Conservation (phyloP, 495 filamentous ascomycete genomes). For the Penicillium mononematosum region DNA sequence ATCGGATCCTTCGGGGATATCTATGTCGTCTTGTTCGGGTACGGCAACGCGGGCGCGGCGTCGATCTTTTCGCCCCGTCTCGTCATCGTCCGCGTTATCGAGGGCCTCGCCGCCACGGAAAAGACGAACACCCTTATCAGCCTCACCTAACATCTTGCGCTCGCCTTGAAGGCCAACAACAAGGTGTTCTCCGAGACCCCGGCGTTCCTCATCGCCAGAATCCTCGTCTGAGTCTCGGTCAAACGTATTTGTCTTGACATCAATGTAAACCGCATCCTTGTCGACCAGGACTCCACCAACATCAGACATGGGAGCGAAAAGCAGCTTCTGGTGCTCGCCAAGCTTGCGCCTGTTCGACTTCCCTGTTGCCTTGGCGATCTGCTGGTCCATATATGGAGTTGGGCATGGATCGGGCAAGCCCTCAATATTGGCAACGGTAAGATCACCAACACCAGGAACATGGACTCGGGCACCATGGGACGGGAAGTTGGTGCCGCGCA, state of each 20-base stretch:
- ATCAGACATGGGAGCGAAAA: conserved; percentile 97
- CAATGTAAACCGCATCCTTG: conserved; percentile 78
- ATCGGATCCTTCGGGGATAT: conserved; percentile 60
- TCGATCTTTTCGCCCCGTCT: conserved; percentile 66
- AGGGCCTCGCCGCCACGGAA: conserved; percentile 77
- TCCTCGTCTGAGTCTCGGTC: conserved; percentile 61
- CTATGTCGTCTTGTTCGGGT: conserved; percentile 53
- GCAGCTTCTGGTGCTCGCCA: conserved; percentile 91
- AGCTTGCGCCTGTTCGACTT: conserved; percentile 72
- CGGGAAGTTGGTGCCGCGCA: conserved; percentile 94
- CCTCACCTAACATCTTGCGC: conserved; percentile 76
- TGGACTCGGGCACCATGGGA: conserved; percentile 84
- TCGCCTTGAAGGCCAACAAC: conserved; percentile 87
- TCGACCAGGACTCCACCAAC: conserved; percentile 86
- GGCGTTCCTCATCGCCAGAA: conserved; percentile 53
- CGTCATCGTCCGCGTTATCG: conserved; percentile 55
- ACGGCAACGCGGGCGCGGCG: conserved; percentile 66
- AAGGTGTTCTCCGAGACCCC: conserved; percentile 88
- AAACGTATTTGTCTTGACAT: conserved; percentile 73
- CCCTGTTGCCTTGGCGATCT: conserved; percentile 73
- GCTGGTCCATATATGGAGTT: conserved; percentile 86
- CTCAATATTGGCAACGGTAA: conserved; percentile 80
- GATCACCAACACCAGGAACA: conserved; percentile 91
- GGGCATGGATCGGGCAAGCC: conserved; percentile 90
- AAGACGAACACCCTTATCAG: conserved; percentile 73